These are phyloP conservation scores for Oryza coarctata DNA, from an alignment of 176 grass and related monocot species.

Conservation along the genomic window DNA sequence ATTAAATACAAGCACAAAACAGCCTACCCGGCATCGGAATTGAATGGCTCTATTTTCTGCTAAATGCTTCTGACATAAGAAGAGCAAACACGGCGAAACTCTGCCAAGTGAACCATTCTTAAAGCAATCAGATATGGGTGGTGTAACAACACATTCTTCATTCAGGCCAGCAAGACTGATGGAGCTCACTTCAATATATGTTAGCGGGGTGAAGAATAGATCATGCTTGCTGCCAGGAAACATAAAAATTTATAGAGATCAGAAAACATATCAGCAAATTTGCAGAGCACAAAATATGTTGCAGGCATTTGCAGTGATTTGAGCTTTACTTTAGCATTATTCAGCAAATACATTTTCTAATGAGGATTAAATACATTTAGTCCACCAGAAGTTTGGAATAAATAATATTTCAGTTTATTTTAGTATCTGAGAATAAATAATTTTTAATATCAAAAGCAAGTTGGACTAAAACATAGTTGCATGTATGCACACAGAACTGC, in stretches of 20 bases:
- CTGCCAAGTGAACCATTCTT: constrained; percentile 31
- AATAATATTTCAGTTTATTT: neutral
- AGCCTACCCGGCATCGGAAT: constrained; percentile 71
- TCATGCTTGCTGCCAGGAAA: constrained; percentile 43
- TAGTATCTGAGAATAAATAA: neutral
- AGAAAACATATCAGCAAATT: constrained; percentile 19
- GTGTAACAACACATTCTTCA: constrained; percentile 33
- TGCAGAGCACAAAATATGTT: neutral
- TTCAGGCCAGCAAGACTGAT: constrained; percentile 43
- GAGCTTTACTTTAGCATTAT: neutral
- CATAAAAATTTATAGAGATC: constrained; percentile 27
- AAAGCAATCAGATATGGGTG: constrained; percentile 35
- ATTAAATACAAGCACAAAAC: constrained; percentile 30
- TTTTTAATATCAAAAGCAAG: neutral
- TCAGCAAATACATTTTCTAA: neutral
- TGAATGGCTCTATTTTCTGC: constrained; percentile 32
- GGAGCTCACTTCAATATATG: constrained; percentile 82
- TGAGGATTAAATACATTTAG: neutral
- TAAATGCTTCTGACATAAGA: constrained; percentile 41
- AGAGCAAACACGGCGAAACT: constrained; percentile 38
- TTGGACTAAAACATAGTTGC: neutral
- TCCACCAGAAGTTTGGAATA: neutral
- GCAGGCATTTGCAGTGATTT: neutral
- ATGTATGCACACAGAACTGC: neutral
- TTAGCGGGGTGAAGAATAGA: constrained; percentile 61